These are phyloP conservation scores for Epipyxis sp. DNA, from an alignment of 108 stramenopile species.

Conservation along the genomic window DNA sequence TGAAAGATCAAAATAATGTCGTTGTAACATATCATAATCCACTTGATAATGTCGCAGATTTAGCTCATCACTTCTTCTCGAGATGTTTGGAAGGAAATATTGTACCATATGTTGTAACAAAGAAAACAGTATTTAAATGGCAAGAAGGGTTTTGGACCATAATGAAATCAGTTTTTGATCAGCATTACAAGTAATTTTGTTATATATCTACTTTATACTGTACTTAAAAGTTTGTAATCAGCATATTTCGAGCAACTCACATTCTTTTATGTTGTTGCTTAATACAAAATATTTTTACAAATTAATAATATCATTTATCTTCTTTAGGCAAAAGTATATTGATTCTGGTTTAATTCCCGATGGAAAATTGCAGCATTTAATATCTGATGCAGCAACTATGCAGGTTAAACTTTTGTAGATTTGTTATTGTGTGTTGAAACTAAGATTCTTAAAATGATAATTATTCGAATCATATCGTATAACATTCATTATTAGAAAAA, in stretches of 20 bases:
- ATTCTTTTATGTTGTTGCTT: no score
- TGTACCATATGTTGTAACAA: constrained; percentile 92
- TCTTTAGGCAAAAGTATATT: constrained; percentile 65
- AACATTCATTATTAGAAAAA: no score
- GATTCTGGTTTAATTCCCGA: constrained; percentile 79
- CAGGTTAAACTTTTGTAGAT: constrained; percentile 80
- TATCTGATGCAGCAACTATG: constrained; percentile 96
- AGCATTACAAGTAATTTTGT: constrained; percentile 81
- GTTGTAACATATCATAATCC: constrained; percentile 95
- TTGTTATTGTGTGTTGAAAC: neutral
- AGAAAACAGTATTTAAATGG: constrained; percentile 99
- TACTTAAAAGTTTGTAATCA: no score
- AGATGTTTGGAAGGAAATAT: constrained; percentile 79
- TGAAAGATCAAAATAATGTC: constrained; percentile 85
- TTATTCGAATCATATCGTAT: no score
- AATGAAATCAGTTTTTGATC: constrained; percentile 87
- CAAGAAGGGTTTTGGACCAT: constrained; percentile 93
- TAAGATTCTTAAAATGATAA: neutral
- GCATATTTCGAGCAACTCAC: no score
- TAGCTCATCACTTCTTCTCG: constrained; percentile 88
- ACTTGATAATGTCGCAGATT: constrained; percentile 83
- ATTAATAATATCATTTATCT: no score
- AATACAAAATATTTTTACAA: no score
- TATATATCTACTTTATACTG: no score
- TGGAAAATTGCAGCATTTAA: constrained; percentile 84